Evolutionary conservation across 352 stramenopile species (phyloP).

Genomic region (Phytophthora foliorum): DNA sequence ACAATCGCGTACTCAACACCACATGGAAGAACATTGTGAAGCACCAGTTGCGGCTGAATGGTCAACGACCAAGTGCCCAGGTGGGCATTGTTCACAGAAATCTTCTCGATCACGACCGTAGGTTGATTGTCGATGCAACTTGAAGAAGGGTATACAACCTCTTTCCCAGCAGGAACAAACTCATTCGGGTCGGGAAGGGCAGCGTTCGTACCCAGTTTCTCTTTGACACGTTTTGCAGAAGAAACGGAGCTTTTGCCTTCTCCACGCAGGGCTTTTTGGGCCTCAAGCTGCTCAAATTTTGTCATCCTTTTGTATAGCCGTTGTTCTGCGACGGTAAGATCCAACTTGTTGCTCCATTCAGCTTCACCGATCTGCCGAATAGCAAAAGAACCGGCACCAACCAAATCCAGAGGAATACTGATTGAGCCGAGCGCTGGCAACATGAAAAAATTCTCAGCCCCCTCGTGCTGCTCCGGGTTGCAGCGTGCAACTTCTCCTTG

Average conservation of each 20-base stretch:
- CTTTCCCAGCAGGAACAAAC: slow-evolving; percentile 59
- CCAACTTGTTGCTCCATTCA: slow-evolving; percentile 86
- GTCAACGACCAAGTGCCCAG: slow-evolving; percentile 81
- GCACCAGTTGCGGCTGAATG: slow-evolving; percentile 82
- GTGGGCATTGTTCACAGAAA: slow-evolving; percentile 64
- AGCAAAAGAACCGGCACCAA: slow-evolving; percentile 75
- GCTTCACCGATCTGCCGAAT: slow-evolving; percentile 89
- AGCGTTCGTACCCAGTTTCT: slow-evolving; percentile 77
- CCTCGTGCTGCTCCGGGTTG: slow-evolving; percentile 66
- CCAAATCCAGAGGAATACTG: slow-evolving; percentile 80
- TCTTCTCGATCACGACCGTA: slow-evolving; percentile 79
- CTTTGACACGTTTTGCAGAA: slow-evolving; percentile 62
- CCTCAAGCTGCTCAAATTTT: slow-evolving; percentile 74
- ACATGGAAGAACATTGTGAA: slow-evolving; percentile 87
- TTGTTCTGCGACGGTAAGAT: slow-evolving; percentile 77
- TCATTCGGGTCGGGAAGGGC: slow-evolving; percentile 58
- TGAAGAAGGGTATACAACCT: slow-evolving; percentile 76
- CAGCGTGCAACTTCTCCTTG: slow-evolving; percentile 53
- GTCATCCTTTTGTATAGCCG: slow-evolving; percentile 82
- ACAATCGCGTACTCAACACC: slow-evolving; percentile 89
- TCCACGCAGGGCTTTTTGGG: slow-evolving; percentile 65
- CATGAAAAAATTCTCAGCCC: slow-evolving; percentile 63
- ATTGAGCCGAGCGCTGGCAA: slow-evolving; percentile 62
- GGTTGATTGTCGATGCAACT: slow-evolving; percentile 87
- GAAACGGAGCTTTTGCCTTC: slow-evolving; percentile 55